Evolutionary conservation across 352 stramenopile genomes (phyloP), one percentile per base, ranked within the genome.

Genomic region (Pythium rhizo-oryzae): DNA sequence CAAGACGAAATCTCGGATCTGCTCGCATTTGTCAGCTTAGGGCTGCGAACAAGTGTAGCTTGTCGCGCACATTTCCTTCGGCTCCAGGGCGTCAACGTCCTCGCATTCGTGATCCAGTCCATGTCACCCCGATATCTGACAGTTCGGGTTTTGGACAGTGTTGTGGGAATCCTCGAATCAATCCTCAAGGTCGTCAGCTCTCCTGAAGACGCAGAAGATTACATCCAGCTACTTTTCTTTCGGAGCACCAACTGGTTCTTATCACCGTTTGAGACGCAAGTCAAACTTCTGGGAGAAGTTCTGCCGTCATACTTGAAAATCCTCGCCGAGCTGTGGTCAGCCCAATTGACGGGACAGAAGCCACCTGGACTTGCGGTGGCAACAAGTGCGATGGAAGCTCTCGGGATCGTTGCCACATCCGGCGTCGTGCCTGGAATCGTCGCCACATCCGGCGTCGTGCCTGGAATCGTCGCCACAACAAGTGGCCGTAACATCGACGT

Each of bases 201-300:
- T 0, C 75, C 46, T 18, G 65, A 80, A 13, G 65, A 76, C 53
- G 67, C 75, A 16, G 61, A 77, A 35, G 72, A 87, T 21, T 84
- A 78, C 53, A 83, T 93, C 21, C 78, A 88, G 35, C 60, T 84
- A 1, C 65, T 94, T n/a, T 70, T 96, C 4, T 92, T 92, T 37
- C 81, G 86, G 51, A 94, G 92, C 43, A 83, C 77, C 16, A 93
- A 76, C 46, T 96, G 88, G 88, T 96, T 93, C 71, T 65, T 89
- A 2, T 76, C 83, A 30, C 85, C 84, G 18, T 94, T 87, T 60
- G 82, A 90, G 7, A 93, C 85, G 8, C 88, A 96, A 79, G 62
- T 77, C 3, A 89, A 87, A 46, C 65, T 96, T 7, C 62, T 94
- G 0, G 72, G 74, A 30, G 79, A 89, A 19, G 68, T 90, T 11